Base-by-base conservation (phyloP, 192 early-diverging fungal genomes). In the Phlyctochytrium arcticum region DNA sequence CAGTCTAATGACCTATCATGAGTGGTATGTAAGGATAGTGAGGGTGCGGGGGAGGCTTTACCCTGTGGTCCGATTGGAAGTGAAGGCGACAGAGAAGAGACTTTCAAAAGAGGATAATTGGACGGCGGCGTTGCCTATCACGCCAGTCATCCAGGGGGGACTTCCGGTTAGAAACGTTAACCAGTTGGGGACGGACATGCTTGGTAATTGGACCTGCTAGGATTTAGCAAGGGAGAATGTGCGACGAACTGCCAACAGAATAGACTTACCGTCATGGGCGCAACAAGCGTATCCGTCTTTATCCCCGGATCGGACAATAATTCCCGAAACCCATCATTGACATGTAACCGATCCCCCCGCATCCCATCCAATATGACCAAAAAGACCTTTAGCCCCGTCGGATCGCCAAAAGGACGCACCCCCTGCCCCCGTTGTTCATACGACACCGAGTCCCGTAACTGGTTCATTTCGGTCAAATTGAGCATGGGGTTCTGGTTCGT, bases 101-200 rank as follows among this genome's bases (percentile, higher is more conserved):
- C 50, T 53, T 12, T 53, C 50, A 53, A 26, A 53, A 15, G 50
- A 21, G 23, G 50, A 26, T 12, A 26, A 17, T 53, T 53, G 50
- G 24, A 53, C 50, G 50, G 50, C 50, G 15, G 29, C 29, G 24
- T 53, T 53, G 29, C 50, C 50, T 15, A 53, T 53, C 24, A 53
- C 50, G 2, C 50, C 50, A 15, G 50, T 53, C 50, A 53, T 53
- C 50, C 50, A 53, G 50, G 50, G 50, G 15, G 50, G 50, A 53
- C 50, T 53, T 21, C 50, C 50, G 1, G 50, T 53, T n/a, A 53
- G 15, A 23, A 53, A 53, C 21, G 50, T 53, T 12, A 53, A 23
- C 50, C 50, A 53, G 50, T 53, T 53, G 12, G 50, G 50, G 15
- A 53, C 50, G 1, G 50, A 53, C 50, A 53, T 53, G 50, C 23